phyloP scores from a whole-genome alignment of 768 basidiomycete genomes.

The Boletus huronensis region DNA sequence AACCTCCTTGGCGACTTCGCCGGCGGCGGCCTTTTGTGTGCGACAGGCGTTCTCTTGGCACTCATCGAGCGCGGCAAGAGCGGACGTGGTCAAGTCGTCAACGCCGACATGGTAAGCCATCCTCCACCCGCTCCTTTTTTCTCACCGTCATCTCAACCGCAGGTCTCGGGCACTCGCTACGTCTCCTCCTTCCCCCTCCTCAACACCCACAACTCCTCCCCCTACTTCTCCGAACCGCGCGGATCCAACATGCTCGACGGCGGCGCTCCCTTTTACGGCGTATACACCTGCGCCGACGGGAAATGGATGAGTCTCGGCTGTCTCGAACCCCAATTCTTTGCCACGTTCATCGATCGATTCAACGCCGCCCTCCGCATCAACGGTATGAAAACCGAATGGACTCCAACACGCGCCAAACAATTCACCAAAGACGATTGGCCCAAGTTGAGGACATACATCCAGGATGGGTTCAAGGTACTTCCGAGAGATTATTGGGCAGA shows the following conservation, averaged over 20 bases:
- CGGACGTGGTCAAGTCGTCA: constrained; percentile 70
- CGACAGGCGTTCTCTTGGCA: constrained; percentile 69
- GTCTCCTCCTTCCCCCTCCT: constrained; percentile 70
- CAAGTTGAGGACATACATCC: constrained; percentile 52
- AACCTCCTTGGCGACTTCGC: constrained; percentile 83
- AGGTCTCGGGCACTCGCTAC: constrained; percentile 82
- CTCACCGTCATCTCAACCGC: neutral
- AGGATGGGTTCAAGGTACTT: constrained; percentile 56
- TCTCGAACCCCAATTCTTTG: constrained; percentile 70
- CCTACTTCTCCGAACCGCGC: constrained; percentile 41
- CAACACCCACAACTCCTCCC: constrained; percentile 33
- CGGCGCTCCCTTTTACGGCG: constrained; percentile 72
- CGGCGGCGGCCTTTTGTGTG: constrained; percentile 73
- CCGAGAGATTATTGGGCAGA: constrained; percentile 67
- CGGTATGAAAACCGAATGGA: constrained; percentile 48
- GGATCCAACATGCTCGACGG: constrained; percentile 68
- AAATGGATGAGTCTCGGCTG: constrained; percentile 76
- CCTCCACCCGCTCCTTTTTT: neutral
- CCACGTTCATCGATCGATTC: constrained; percentile 55
- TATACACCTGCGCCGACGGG: constrained; percentile 71
- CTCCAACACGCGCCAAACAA: constrained; percentile 47
- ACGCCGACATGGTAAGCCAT: constrained; percentile 65
- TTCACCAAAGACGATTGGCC: constrained; percentile 52
- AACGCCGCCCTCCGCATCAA: constrained; percentile 44
- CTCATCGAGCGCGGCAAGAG: constrained; percentile 62